Evolutionary conservation across 2,329 filamentous ascomycete genomes (phyloP).

Genomic region (Alternaria consortialis): DNA sequence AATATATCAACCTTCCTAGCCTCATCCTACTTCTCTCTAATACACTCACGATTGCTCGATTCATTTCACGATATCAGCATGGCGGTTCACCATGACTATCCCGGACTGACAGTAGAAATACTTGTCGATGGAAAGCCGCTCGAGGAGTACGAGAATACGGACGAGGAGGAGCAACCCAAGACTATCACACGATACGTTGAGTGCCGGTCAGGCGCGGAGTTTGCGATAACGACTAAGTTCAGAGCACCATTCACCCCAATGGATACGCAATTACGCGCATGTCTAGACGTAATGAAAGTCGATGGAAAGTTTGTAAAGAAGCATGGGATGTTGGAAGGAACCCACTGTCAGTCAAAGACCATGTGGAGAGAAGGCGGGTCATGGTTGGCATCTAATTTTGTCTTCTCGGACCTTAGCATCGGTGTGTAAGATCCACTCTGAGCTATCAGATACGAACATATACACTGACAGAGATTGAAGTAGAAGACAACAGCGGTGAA

Average conservation of each 20-base stretch:
- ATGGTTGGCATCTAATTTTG: neutral
- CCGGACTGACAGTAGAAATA: neutral
- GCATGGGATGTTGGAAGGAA: neutral
- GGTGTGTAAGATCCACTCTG: neutral
- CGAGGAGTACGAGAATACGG: neutral
- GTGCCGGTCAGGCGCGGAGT: neutral
- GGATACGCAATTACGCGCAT: fast-evolving
- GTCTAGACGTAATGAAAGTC: neutral
- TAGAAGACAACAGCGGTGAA: neutral
- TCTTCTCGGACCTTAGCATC: neutral
- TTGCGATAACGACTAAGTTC: neutral
- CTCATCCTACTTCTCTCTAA: too few species aligned
- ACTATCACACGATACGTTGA: neutral
- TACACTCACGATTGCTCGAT: too few species aligned
- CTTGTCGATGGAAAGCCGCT: neutral
- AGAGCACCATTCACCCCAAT: neutral
- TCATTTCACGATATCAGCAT: neutral
- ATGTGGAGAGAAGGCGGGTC: neutral
- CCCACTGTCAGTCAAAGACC: neutral
- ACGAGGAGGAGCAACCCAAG: neutral
- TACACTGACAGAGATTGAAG: neutral
- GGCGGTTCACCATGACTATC: neutral
- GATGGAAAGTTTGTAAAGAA: neutral
- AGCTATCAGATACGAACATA: neutral
- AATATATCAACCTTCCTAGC: too few species aligned